These are phyloP conservation scores for Rosa chinensis DNA, from an alignment of 306 rosid genomes.

Conservation along the genomic window DNA sequence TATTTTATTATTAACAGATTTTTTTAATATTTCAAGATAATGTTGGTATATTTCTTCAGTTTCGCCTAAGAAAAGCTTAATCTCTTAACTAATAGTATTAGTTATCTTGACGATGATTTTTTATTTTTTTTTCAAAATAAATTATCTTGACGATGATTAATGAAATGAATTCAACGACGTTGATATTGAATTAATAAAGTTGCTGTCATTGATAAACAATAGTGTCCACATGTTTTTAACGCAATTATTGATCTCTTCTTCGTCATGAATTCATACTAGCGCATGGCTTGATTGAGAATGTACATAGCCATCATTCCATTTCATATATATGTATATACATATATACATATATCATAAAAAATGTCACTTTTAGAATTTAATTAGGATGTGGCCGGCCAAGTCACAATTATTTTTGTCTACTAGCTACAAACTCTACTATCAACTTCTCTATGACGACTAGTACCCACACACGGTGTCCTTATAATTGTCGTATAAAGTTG, in stretches of 20 bases:
- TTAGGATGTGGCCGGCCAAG: not conserved
- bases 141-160: no score
- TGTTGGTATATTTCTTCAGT: no score
- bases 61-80: no score
- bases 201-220: not conserved
- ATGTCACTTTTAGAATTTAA: conserved; percentile 8
- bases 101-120: no score
- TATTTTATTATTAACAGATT: no score
- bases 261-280: not conserved
- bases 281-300: not conserved
- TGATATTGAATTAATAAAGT: not conserved
- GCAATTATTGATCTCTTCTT: not conserved
- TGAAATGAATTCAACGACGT: not conserved
- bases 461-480: not conserved
- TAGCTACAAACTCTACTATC: conserved; percentile 24
- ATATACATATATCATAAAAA: not conserved
- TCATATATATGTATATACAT: not conserved
- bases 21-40: no score
- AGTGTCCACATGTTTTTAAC: not conserved
- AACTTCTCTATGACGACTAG: not conserved
- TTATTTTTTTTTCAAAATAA: no score
- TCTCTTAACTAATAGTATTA: no score
- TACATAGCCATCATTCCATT: conserved; percentile 6
- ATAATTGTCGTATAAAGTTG: not conserved
- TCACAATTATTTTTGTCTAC: conserved; percentile 2